phyloP scores from a whole-genome alignment of 2,329 filamentous ascomycete genomes.

The Diaporthe longicolla region DNA sequence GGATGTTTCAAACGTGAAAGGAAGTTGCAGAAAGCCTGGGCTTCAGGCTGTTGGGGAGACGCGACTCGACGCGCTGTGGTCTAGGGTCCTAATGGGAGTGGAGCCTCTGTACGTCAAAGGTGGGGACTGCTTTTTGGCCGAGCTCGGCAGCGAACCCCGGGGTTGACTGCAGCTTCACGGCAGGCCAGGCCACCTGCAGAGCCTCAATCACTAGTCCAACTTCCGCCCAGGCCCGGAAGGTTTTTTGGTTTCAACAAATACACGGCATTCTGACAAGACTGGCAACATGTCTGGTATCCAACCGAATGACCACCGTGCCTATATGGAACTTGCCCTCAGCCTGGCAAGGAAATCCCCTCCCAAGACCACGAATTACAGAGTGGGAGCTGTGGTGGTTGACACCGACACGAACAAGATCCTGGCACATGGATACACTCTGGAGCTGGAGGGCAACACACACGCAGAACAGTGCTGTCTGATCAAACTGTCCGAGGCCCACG shows the following conservation, averaged over 20 bases:
- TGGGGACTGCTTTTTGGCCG: conserved; percentile 10
- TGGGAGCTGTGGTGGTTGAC: conserved; percentile 89
- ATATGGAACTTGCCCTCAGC: conserved; percentile 80
- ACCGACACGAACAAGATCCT: conserved; percentile 71
- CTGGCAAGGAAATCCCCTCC: conserved; percentile 85
- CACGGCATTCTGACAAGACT: not conserved
- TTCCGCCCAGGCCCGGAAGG: not conserved
- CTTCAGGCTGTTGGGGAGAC: conserved; percentile 6
- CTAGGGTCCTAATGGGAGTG: conserved; percentile 35
- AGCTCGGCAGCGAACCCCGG: conserved; percentile 19
- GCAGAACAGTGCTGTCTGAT: conserved; percentile 93
- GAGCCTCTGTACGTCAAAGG: conserved; percentile 19
- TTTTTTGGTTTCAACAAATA: not conserved
- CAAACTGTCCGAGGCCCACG: conserved; percentile 72
- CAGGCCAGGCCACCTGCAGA: not conserved
- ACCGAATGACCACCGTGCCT: conserved; percentile 60
- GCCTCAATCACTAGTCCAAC: not conserved
- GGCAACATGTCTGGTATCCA: conserved; percentile 45
- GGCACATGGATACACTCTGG: conserved; percentile 89
- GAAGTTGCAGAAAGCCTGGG: conserved; percentile 33
- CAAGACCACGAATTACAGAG: conserved; percentile 91
- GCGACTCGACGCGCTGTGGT: conserved; percentile 30
- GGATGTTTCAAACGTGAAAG: conserved; percentile 21
- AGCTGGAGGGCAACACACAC: conserved; percentile 93
- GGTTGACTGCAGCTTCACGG: conserved; percentile 3